Evolutionary conservation across 257 asterid species (phyloP).

Genomic region (Avicennia marina): DNA sequence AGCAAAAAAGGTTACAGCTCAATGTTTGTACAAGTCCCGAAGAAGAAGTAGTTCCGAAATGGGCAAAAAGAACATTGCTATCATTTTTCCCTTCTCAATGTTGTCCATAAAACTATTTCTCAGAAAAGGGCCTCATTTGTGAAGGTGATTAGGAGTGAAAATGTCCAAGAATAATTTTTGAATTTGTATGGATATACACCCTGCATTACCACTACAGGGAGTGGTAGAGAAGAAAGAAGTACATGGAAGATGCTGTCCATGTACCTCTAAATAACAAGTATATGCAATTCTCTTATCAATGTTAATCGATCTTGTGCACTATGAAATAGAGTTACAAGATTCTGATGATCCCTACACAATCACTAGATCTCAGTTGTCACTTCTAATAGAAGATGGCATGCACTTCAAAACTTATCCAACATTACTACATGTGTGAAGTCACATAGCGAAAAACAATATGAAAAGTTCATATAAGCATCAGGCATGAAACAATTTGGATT

Average conservation of each 20-base stretch:
- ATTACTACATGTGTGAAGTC: too few species aligned
- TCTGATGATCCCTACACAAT: neutral
- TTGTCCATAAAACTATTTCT: neutral
- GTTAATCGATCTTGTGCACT: neutral
- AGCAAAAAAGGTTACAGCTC: neutral
- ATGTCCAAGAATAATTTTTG: conserved; percentile 1
- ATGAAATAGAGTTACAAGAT: conserved; percentile 8
- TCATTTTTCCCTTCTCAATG: neutral
- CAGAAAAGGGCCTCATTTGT: neutral
- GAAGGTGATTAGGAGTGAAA: neutral
- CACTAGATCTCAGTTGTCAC: neutral
- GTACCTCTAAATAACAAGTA: neutral
- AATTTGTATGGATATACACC: neutral
- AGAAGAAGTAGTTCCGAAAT: neutral
- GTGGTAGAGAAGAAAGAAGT: neutral
- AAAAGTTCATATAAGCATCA: neutral
- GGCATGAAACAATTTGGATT: neutral
- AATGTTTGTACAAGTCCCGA: neutral
- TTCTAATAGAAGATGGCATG: neutral
- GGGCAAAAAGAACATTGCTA: conserved; percentile 6
- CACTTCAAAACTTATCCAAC: neutral
- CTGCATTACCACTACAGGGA: neutral
- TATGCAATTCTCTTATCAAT: neutral
- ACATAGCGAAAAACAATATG: conserved; percentile 10
- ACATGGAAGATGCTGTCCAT: conserved; percentile 1